phyloP scores from a whole-genome alignment of 345 rosid genomes.

The Syzygium oleosum region DNA sequence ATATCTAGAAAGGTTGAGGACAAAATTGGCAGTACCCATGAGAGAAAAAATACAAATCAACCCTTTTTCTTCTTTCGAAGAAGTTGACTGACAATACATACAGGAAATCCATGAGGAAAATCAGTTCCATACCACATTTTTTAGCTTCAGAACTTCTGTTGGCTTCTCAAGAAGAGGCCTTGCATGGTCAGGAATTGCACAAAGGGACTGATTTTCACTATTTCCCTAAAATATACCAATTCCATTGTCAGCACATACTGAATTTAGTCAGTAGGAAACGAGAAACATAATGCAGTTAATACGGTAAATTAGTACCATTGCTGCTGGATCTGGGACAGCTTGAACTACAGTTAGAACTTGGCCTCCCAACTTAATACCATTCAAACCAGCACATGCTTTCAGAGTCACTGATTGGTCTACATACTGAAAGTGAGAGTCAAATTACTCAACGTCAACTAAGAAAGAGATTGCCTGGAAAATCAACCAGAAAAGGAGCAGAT shows the following conservation, averaged over 20 bases:
- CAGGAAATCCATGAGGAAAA: not conserved
- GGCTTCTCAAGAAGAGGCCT: constrained; percentile 81
- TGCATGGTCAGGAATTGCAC: constrained; percentile 61
- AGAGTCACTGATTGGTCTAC: constrained; percentile 54
- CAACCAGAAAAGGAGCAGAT: not conserved
- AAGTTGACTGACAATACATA: not conserved
- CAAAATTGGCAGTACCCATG: not conserved
- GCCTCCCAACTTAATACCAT: constrained; percentile 92
- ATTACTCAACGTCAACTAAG: not conserved
- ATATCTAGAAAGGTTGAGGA: not conserved
- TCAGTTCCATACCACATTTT: constrained; percentile 59
- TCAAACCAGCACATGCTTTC: constrained; percentile 85
- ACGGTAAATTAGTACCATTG: constrained; percentile 33
- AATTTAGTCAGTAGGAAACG: constrained; percentile 14
- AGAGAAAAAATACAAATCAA: not conserved
- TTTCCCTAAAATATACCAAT: constrained; percentile 27
- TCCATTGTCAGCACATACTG: not conserved
- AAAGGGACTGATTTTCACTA: constrained; percentile 30
- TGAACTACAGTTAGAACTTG: constrained; percentile 72
- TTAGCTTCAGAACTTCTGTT: constrained; percentile 65
- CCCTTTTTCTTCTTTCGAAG: not conserved
- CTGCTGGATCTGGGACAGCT: constrained; percentile 36
- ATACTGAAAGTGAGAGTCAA: constrained; percentile 33
- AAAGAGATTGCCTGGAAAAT: not conserved
- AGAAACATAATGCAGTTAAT: not conserved